Base-by-base conservation (phyloP, 2,329 filamentous ascomycete genomes). In the Plenodomus lindquistii region DNA sequence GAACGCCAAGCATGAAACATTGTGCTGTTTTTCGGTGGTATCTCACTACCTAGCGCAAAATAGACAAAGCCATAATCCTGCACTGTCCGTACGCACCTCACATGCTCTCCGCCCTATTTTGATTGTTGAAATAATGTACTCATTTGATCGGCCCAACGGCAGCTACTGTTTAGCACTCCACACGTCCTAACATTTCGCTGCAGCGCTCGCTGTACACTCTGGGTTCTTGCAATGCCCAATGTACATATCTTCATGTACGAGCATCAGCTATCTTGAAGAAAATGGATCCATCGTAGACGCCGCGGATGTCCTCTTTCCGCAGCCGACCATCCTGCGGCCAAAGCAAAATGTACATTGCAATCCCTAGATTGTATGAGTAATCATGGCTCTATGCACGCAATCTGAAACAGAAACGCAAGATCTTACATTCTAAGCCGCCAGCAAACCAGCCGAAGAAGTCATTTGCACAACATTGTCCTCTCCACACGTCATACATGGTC, bases 231-330 rank as follows among this genome's bases (percentile, higher is more conserved):
- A 13, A 31, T 31, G 27, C 27, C 11, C 22, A 24, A 5, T 5
- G 5, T 10, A 10, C 22, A 10, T 11, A 31, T 15, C 4, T 31
- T 31, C 27, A 15, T 8, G 44, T 19, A 35, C 40, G 48, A 10
- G 27, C 34, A 24, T 54, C 43, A 4, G 52, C 53, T 34, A 59
- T 54, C 5, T 27, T 49, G 22, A 43, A 48, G 20, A 77, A 78
- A 46, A 59, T 52, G 2, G 48, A 41, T 3, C 57, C 55, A 27
- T 59, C 53, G 16, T 52, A 59, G 0, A 60, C 49, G n/a, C 53
- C 44, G 17, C 46, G 42, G 10, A 59, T 43, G n/a, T 60, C 53
- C 8, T 40, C 37, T 34, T 54, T 60, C 10, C 40, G 29, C 48
- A 59, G 51, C 22, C 40, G 43, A 2, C 54, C 57, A 20, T 57